Evolutionary conservation across 257 asterid genomes (phyloP).

Genomic region (Thymus quinquecostatus): DNA sequence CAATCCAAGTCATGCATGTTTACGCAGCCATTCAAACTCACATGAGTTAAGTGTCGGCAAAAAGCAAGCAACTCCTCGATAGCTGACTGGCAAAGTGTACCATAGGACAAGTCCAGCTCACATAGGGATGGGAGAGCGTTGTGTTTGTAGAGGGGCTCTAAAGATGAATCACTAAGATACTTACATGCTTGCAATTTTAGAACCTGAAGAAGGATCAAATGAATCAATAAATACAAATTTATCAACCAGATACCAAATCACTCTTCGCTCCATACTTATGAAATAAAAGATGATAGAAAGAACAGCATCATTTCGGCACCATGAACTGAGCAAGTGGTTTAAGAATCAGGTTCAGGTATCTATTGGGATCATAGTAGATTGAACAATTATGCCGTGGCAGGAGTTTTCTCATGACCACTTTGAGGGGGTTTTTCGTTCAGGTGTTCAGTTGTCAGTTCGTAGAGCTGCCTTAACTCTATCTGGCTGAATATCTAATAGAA

Average conservation of each 20-base stretch:
- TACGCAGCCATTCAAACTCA: conserved; percentile 89
- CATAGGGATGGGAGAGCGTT: conserved; percentile 85
- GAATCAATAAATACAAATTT: background rate
- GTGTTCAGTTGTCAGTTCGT: too few species aligned
- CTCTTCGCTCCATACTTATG: background rate
- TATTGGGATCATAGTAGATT: too few species aligned
- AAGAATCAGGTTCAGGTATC: too few species aligned
- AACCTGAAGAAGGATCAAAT: conserved; percentile 48
- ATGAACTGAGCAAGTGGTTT: conserved; percentile 7
- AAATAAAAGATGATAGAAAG: background rate
- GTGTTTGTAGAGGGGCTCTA: conserved; percentile 88
- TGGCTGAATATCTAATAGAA: background rate
- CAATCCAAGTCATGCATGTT: conserved; percentile 95
- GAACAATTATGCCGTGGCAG: too few species aligned
- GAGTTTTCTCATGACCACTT: too few species aligned
- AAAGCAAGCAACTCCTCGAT: conserved; percentile 91
- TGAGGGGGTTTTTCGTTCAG: too few species aligned
- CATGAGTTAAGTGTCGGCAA: conserved; percentile 84
- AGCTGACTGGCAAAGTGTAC: conserved; percentile 86
- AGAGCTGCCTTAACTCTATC: too few species aligned
- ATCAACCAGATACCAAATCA: background rate
- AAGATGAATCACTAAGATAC: conserved; percentile 73
- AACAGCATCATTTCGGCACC: background rate
- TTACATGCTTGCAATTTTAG: conserved; percentile 99
- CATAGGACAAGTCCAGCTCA: conserved; percentile 93